A percentile compares a stretch with the other conserved stretches of the same genome.
Conservation (phyloP, 2,329 filamentous ascomycete species). For the Fusarium liriodendri region DNA sequence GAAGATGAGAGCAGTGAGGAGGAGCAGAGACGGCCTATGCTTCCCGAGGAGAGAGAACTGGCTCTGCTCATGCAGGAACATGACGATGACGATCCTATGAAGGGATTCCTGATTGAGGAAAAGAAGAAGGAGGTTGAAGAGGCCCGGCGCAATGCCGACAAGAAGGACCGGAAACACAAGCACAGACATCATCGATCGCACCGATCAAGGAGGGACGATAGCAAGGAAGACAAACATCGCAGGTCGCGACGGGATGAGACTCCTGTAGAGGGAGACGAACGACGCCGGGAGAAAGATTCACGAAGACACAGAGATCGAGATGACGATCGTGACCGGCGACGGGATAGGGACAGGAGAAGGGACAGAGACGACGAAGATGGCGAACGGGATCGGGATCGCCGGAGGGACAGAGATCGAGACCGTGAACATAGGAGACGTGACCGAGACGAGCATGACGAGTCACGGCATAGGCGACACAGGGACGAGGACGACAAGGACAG, state of each 20-base stretch:
- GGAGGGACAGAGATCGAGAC: constrained; percentile 32
- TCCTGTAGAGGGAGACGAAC: constrained; percentile 41
- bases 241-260: constrained; percentile 55
- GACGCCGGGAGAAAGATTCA: constrained; percentile 46
- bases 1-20: constrained; percentile 61
- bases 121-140: constrained; percentile 89
- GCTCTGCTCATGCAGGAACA: constrained; percentile 79
- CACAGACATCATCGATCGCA: constrained; percentile 62
- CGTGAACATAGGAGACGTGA: constrained; percentile 44
- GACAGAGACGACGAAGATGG: constrained; percentile 39
- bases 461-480: constrained; percentile 40
- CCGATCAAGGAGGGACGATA: constrained; percentile 51
- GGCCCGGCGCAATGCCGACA: constrained; percentile 67
- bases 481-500: constrained; percentile 44
- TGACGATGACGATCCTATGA: constrained; percentile 98
- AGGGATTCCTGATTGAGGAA: constrained; percentile 86
- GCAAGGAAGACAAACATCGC: constrained; percentile 44
- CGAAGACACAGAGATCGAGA: constrained; percentile 45
- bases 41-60: constrained; percentile 87
- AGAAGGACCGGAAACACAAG: constrained; percentile 59
- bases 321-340: constrained; percentile 44
- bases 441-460: constrained; percentile 45
- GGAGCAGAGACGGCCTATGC: constrained; percentile 67
- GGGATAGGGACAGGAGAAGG: constrained; percentile 34
- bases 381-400: constrained; percentile 40